Evolutionary conservation across 192 early-diverging fungal genomes (phyloP).

Genomic region (Spinellus fusiger): DNA sequence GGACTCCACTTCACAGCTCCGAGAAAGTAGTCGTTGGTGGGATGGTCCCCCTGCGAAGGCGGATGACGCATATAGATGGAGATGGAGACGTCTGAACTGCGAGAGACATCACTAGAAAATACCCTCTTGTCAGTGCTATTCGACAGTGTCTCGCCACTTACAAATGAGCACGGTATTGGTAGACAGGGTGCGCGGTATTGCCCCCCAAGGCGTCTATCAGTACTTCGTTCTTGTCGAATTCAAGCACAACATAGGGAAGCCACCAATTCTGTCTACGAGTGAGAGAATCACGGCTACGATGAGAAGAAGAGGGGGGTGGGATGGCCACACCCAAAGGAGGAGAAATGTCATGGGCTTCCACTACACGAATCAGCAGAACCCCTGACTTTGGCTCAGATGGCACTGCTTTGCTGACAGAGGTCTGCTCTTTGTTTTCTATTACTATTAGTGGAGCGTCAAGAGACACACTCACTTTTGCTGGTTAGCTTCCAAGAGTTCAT

Average conservation of each 20-base stretch:
- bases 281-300: constrained; percentile 44
- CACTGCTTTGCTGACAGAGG: constrained; percentile 8
- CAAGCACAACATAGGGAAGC: constrained; percentile 84
- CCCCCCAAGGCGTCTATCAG: constrained; percentile 77
- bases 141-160: constrained; percentile 35
- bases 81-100: constrained; percentile 52
- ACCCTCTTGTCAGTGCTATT: neutral
- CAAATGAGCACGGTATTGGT: constrained; percentile 76
- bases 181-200: constrained; percentile 66
- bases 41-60: constrained; percentile 31
- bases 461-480: constrained; percentile 23
- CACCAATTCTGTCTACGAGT: constrained; percentile 49
- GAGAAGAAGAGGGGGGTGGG: constrained; percentile 46
- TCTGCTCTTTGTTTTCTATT: constrained; percentile 18
- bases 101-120: constrained; percentile 50
- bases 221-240: constrained; percentile 94
- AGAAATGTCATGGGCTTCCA: constrained; percentile 74
- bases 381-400: constrained; percentile 41
- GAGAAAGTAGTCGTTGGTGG: constrained; percentile 47
- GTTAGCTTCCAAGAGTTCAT: constrained; percentile 38
- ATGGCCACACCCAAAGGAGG: constrained; percentile 55
- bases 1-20: constrained; percentile 50
- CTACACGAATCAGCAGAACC: constrained; percentile 73
- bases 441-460: neutral
- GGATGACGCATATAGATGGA: constrained; percentile 53